Evolutionary conservation across 1,284 basidiomycete genomes (phyloP).

Genomic region (Melampsora medusae): DNA sequence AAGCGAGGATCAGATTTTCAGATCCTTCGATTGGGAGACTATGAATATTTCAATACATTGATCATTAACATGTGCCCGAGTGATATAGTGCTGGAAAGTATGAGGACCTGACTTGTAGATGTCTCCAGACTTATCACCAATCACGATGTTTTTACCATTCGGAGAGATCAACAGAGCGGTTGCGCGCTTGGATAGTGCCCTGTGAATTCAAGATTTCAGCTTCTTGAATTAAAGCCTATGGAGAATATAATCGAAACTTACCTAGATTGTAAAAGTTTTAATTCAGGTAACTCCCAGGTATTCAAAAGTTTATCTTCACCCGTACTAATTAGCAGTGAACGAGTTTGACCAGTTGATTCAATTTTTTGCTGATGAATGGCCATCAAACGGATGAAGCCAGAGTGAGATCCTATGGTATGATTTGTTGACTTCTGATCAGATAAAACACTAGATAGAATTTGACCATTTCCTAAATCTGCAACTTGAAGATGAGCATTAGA

Average conservation of each 20-base stretch:
- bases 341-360: neutral
- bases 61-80: too few relatives aligned
- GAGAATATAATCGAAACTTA: neutral
- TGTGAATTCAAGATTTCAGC: neutral
- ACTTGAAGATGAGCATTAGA: conserved; percentile 1
- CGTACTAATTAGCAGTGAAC: conserved; percentile 14
- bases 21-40: conserved; percentile 41
- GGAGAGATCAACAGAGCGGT: conserved; percentile 38
- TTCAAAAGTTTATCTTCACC: conserved; percentile 43
- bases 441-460: neutral
- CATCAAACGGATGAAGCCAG: conserved; percentile 27
- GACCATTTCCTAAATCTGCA: neutral
- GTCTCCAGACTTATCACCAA: conserved; percentile 43
- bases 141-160: conserved; percentile 40
- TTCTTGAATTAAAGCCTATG: neutral
- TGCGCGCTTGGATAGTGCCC: conserved; percentile 34
- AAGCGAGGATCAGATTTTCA: conserved; percentile 24
- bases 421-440: neutral
- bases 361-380: conserved; percentile 26
- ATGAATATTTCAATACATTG: conserved; percentile 1
- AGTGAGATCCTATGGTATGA: conserved; percentile 15
- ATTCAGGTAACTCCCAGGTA: conserved; percentile 29
- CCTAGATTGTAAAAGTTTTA: conserved; percentile 35
- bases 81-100: neutral
- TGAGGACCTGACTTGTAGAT: conserved; percentile 29